Evolutionary conservation across 768 basidiomycete genomes (phyloP), one percentile per base, ranked within the genome.

Genomic region (Serendipita vermifera): DNA sequence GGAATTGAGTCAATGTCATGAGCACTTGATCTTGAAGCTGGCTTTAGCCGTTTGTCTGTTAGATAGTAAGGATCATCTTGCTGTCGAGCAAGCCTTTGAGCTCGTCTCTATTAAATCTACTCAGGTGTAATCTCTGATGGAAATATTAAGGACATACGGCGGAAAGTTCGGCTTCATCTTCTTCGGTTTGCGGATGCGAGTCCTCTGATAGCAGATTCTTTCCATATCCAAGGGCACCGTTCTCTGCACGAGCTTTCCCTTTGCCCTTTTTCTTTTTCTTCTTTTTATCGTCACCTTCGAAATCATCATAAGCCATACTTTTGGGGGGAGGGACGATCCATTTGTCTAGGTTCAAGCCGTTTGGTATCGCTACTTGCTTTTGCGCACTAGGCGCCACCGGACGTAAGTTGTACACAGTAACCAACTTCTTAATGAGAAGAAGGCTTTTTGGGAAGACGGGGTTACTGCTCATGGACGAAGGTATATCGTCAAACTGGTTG

Each of bases 401-500:
- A 59, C 87, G 90, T 17, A 99, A 79, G 59, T 89, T 85, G 62
- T 93, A 82, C 3, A 76, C 64, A 15, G 76, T 73, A 63, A 87
- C 87, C 5, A 99, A 71, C 0, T 91, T 89, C 36, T 78, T 75
- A 39, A 98, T 81, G 55, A 99, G 79, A 67, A 82, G 86, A 11
- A 98, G 71, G 62, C 87, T 89, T 71, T 93, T 92, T 2, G 96
- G 96, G 64, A 88, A 94, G n/a, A n/a, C n/a, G n/a, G n/a, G n/a
- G n/a, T n/a, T n/a, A n/a, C n/a, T n/a, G n/a, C n/a, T n/a, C n/a
- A n/a, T n/a, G n/a, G n/a, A n/a, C n/a, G n/a, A n/a, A n/a, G n/a
- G n/a, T 15, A 67, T 58, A 14, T 72, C 75, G 27, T 71, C 71
- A 32, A 70, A 69, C 1, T 70, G 68, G 24, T 70, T 66, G 5